These are phyloP conservation scores for Colletotrichum sp. DNA, from an alignment of 2,329 filamentous ascomycete genomes.

Conservation along the genomic window DNA sequence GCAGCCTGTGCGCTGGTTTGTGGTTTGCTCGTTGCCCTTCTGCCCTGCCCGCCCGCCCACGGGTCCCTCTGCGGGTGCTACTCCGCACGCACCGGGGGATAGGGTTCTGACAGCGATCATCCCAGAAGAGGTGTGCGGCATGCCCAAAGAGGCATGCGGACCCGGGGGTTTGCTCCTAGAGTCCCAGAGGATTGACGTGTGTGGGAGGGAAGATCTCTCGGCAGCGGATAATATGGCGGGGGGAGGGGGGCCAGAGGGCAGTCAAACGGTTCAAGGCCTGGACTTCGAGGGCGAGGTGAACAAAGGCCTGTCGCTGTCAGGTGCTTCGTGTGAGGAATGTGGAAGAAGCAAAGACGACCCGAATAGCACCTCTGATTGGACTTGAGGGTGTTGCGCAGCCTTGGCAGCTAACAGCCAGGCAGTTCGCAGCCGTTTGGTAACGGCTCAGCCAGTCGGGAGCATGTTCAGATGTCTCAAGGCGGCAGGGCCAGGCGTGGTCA, in stretches of 20 bases:
- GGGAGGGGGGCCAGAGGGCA: neutral
- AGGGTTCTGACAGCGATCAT: conserved; percentile 20
- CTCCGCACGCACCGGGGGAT: conserved; percentile 1
- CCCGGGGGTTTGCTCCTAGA: neutral
- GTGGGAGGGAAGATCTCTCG: neutral
- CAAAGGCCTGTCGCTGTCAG: neutral
- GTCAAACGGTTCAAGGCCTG: neutral
- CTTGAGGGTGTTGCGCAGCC: neutral
- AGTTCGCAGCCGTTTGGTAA: neutral
- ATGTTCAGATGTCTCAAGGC: neutral
- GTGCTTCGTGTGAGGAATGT: conserved; percentile 7
- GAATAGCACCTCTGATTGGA: neutral
- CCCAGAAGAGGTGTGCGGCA: neutral
- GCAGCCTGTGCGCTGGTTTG: neutral
- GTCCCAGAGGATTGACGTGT: neutral
- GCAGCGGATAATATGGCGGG: neutral
- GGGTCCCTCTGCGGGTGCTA: neutral
- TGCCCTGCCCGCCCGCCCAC: neutral
- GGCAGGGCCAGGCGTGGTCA: conserved; percentile 14
- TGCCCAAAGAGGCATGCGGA: conserved; percentile 14
- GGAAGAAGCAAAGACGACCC: neutral
- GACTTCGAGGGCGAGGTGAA: neutral
- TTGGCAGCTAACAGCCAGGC: neutral
- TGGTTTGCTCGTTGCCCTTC: neutral
- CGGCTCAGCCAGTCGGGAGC: neutral